A percentile compares a stretch with the other conserved stretches of the same genome.
Conservation (phyloP, 2,329 filamentous ascomycete species). For the Blastomyces emzantsi region DNA sequence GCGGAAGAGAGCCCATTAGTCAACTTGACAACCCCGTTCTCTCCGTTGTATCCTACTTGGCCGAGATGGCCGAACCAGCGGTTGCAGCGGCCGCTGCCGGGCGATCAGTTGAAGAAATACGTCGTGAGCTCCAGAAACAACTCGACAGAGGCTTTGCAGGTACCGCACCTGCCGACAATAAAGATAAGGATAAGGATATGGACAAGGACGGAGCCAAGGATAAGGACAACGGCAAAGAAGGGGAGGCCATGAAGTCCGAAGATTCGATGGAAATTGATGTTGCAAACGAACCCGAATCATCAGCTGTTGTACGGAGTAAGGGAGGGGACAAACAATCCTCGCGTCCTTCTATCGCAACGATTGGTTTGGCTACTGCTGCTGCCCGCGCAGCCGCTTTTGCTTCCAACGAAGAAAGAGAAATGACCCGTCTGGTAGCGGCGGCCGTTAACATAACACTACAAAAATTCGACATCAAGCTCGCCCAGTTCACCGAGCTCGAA, state of each 20-base stretch:
- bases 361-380: conserved; percentile 77
- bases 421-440: conserved; percentile 85
- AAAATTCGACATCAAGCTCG: conserved; percentile 90
- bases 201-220: conserved; percentile 40
- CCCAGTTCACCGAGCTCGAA: conserved; percentile 96
- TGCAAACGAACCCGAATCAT: conserved; percentile 24
- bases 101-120: conserved; percentile 78
- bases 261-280: conserved; percentile 52
- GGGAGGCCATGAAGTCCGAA: conserved; percentile 43
- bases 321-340: conserved; percentile 37
- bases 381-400: conserved; percentile 80
- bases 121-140: conserved; percentile 66
- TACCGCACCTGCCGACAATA: conserved; percentile 46
- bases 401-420: conserved; percentile 92
- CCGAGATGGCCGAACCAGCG: conserved; percentile 78
- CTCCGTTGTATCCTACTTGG: conserved; percentile 90
- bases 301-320: conserved; percentile 37
- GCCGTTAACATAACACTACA: conserved; percentile 90
- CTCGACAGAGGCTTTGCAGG: conserved; percentile 53
- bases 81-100: conserved; percentile 86
- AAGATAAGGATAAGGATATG: conserved; percentile 45
- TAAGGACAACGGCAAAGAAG: conserved; percentile 44
- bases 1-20: conserved; percentile 78
- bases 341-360: conserved; percentile 54
- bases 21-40: conserved; percentile 94